phyloP scores from a whole-genome alignment of 352 stramenopile species.

The Achlya hypogyna region DNA sequence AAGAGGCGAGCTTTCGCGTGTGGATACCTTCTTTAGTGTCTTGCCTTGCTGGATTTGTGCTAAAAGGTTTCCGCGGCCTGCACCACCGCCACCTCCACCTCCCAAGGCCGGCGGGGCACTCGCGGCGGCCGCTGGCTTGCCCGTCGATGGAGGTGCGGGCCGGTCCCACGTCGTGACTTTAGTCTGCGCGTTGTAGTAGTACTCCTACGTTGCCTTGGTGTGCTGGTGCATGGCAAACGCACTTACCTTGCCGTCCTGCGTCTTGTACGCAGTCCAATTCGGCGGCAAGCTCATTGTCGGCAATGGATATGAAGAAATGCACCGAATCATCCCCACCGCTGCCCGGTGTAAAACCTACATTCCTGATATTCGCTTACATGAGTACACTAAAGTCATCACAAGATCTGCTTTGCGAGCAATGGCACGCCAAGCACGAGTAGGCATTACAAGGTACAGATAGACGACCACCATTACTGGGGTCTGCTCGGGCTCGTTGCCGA shows the following conservation, averaged over 20 bases:
- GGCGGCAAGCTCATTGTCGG: slow-evolving; percentile 65
- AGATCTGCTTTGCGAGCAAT: too few relatives aligned
- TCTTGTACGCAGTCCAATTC: slow-evolving; percentile 83
- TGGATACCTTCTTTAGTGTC: slow-evolving; percentile 70
- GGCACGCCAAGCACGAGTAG: too few relatives aligned
- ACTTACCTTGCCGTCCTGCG: slow-evolving; percentile 66
- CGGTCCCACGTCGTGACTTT: slow-evolving; percentile 84
- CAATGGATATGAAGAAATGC: not conserved
- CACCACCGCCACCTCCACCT: slow-evolving; percentile 29
- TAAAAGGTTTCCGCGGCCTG: slow-evolving; percentile 41
- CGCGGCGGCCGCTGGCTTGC: slow-evolving; percentile 31
- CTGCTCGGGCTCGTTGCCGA: too few relatives aligned
- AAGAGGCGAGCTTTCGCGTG: slow-evolving; percentile 56
- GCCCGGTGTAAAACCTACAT: too few relatives aligned
- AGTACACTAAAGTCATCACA: not conserved
- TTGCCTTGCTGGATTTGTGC: slow-evolving; percentile 63
- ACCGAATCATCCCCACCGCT: too few relatives aligned
- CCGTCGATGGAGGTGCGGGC: slow-evolving; percentile 26
- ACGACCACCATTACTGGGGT: too few relatives aligned
- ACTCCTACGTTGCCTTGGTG: slow-evolving; percentile 73
- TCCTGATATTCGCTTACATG: not conserved
- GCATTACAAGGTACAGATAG: too few relatives aligned
- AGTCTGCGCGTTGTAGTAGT: slow-evolving; percentile 86
- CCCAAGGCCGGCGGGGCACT: slow-evolving; percentile 23
- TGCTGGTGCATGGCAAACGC: not conserved